phyloP scores from a whole-genome alignment of 177 flowering plant species.

The Vitis hybrid region DNA sequence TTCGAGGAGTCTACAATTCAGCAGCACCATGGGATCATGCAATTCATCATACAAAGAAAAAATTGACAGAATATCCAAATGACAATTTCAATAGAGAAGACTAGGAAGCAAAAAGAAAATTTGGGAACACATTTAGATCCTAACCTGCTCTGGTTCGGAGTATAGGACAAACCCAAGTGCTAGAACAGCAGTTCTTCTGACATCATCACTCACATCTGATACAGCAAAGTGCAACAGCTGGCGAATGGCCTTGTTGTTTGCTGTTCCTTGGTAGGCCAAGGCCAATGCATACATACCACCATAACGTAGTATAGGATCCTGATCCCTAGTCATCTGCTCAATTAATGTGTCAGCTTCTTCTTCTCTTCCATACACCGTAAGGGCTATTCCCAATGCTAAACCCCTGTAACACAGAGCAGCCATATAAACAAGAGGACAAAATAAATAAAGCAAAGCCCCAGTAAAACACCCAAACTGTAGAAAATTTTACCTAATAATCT shows the following conservation, averaged over 20 bases:
- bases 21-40: constrained; percentile 6
- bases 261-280: constrained; percentile 86
- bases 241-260: constrained; percentile 90
- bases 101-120: not conserved
- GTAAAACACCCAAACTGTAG: not conserved
- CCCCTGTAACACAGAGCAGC: constrained; percentile 48
- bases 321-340: constrained; percentile 94
- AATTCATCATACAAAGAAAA: not conserved
- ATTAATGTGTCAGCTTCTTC: constrained; percentile 92
- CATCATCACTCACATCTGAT: constrained; percentile 97
- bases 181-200: constrained; percentile 90
- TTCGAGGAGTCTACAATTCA: constrained; percentile 82
- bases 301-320: constrained; percentile 89
- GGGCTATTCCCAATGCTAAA: constrained; percentile 83
- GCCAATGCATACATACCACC: constrained; percentile 98
- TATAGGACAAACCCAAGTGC: constrained; percentile 93
- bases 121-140: constrained; percentile 1
- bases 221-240: constrained; percentile 95
- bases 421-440: not conserved
- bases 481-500: constrained; percentile 70
- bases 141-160: constrained; percentile 93
- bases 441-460: not conserved
- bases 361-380: constrained; percentile 93
- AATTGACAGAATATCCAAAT: not conserved
- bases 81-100: not conserved